These are phyloP conservation scores for Pestalotiopsis sp. DNA, from an alignment of 2,329 filamentous ascomycete genomes.

Conservation along the genomic window DNA sequence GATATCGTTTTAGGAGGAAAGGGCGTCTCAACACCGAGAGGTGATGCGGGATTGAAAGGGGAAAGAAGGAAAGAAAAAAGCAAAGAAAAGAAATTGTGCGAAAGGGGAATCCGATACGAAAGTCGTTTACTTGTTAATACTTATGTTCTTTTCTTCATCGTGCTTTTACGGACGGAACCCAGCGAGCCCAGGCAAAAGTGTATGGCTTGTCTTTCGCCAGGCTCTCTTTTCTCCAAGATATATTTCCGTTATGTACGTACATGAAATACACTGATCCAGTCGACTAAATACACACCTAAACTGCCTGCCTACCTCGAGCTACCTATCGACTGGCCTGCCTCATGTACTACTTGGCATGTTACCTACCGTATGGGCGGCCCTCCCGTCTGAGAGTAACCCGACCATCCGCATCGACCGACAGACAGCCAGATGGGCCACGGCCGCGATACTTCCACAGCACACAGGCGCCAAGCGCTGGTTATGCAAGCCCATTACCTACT, in stretches of 20 bases:
- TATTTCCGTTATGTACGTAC: neutral
- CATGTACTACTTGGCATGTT: neutral
- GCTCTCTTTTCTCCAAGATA: neutral
- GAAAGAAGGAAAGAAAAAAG: neutral
- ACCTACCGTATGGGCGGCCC: neutral
- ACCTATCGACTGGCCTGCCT: neutral
- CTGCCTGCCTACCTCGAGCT: neutral
- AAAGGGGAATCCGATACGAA: neutral
- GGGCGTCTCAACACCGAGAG: neutral
- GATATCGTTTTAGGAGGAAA: neutral
- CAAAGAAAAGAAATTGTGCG: neutral
- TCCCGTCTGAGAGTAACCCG: neutral
- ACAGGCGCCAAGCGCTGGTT: neutral
- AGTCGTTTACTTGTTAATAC: neutral
- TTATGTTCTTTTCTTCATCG: neutral
- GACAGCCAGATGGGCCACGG: neutral
- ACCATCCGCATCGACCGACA: neutral
- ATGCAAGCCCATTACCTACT: conserved; percentile 2
- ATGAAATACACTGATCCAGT: neutral
- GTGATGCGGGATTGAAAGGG: neutral
- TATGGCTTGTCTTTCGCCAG: neutral
- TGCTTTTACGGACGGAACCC: neutral
- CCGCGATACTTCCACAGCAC: neutral
- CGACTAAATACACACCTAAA: neutral
- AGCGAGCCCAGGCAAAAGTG: neutral